Base-by-base conservation (phyloP, 2,329 filamentous ascomycete species). In the Chaetomium sp. region DNA sequence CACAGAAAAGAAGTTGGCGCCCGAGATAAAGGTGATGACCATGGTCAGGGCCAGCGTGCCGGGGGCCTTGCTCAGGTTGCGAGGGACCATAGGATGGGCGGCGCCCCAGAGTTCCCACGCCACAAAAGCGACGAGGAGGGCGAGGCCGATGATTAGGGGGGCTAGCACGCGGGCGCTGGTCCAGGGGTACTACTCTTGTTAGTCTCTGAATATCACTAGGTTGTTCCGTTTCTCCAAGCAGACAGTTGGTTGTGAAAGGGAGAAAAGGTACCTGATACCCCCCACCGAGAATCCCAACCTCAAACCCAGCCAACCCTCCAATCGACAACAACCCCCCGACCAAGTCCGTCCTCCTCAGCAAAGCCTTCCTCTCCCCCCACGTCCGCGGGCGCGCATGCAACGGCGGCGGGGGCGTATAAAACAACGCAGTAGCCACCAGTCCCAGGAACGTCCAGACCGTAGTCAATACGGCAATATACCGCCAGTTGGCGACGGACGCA, bases 1-100 rank as follows among this genome's bases (percentile, higher is more conserved):
- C 11, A 79, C 70, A 0, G 76, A 76, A 64, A 81, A 79, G 68
- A 81, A 82, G 64, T 83, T 82, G 56, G 78, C 77, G 4, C 80
- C 80, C 0, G 78, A 80, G 52, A 82, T 79, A 62, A 80, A 81
- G 11, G 79, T 82, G 62, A 83, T 81, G 53, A 83, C 65, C 19
- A 82, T 69, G 0, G 78, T 81, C 19, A 82, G 69, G 10, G 70
- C 69, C 5, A 83, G 68, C 5, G 76, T 80, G 3, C 77, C 73
- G 43, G 74, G 75, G 27, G 75, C 74, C 56, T 76, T 71, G 47
- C 65, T 66, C 35, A 73, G 65, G 14, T 68, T 59, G 14, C 65
- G 60, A 0, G 75, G 76, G 38, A 76, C 70, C 71, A 78, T 75
- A 5, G 75, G 75, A 44, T 72, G 68, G 4, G 67, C 65, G 6